Evolutionary conservation across 2,329 filamentous ascomycete species (phyloP).

Genomic region (Alternaria viburni): DNA sequence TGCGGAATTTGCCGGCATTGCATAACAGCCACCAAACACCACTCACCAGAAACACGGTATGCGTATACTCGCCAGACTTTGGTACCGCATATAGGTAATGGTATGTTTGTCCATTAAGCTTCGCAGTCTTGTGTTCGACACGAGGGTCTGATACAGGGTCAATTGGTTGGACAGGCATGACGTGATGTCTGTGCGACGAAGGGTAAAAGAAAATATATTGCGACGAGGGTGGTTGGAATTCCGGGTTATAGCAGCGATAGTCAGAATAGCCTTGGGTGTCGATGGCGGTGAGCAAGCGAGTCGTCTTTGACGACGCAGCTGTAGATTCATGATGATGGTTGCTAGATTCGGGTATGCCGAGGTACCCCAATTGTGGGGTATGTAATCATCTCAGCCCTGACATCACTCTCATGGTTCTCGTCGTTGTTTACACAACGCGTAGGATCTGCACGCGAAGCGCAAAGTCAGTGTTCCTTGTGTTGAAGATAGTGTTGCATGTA

Average conservation of each 20-base stretch:
- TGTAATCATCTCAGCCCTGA: background rate
- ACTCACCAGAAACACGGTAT: slow-evolving; percentile 61
- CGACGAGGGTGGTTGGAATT: background rate
- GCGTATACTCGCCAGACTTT: slow-evolving; percentile 50
- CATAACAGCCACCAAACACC: background rate
- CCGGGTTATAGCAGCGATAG: background rate
- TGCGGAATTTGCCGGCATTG: background rate
- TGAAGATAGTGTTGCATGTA: background rate
- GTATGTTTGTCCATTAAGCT: slow-evolving; percentile 74
- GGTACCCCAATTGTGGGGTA: background rate
- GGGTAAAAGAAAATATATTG: slow-evolving; percentile 6
- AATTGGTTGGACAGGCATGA: slow-evolving; percentile 68
- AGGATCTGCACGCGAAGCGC: background rate
- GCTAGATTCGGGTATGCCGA: slow-evolving; percentile 1
- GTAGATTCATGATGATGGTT: background rate
- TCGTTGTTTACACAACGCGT: background rate
- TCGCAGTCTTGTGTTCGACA: slow-evolving; percentile 67
- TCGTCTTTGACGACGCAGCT: background rate
- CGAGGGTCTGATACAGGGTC: slow-evolving; percentile 67
- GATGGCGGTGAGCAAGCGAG: background rate
- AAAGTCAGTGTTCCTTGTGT: background rate
- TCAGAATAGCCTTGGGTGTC: background rate
- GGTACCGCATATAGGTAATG: slow-evolving; percentile 63
- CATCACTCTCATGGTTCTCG: background rate
- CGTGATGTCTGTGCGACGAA: slow-evolving; percentile 10